Evolutionary conservation across 208 protist species (phyloP).

Genomic region (Acanthamoeba sp.): DNA sequence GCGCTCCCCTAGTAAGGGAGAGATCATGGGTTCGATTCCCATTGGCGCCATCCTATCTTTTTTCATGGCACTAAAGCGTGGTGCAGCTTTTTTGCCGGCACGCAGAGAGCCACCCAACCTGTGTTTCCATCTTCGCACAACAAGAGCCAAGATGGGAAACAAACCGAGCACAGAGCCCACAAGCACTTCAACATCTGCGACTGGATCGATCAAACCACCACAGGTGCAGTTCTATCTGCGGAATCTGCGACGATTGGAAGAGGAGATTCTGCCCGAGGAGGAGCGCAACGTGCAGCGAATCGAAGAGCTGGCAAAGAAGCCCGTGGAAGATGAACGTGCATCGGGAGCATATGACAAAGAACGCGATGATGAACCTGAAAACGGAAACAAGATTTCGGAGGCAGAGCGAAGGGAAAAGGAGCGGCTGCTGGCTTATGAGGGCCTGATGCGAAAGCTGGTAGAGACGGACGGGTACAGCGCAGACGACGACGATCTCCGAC

Average conservation of each 20-base stretch:
- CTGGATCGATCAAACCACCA: slow-evolving; percentile 8
- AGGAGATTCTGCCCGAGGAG: not conserved
- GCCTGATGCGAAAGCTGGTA: not conserved
- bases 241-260: not conserved
- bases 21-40: too few relatives aligned
- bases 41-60: too few relatives aligned
- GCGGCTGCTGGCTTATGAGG: not conserved
- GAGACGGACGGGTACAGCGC: slow-evolving; percentile 10
- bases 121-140: too few relatives aligned
- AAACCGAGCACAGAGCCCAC: not conserved
- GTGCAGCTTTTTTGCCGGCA: too few relatives aligned
- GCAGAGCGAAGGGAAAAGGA: not conserved
- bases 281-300: not conserved
- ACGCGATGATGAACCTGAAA: not conserved
- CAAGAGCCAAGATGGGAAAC: not conserved
- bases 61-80: too few relatives aligned
- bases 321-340: slow-evolving; percentile 4
- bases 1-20: too few relatives aligned
- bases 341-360: not conserved
- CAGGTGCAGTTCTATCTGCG: slow-evolving; percentile 36
- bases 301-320: not conserved
- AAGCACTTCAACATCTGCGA: too few relatives aligned
- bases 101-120: too few relatives aligned
- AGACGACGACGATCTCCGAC: not conserved
- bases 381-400: not conserved